Evolutionary conservation across 139 green algal species (phyloP).

Genomic region (Chlorella sp.): DNA sequence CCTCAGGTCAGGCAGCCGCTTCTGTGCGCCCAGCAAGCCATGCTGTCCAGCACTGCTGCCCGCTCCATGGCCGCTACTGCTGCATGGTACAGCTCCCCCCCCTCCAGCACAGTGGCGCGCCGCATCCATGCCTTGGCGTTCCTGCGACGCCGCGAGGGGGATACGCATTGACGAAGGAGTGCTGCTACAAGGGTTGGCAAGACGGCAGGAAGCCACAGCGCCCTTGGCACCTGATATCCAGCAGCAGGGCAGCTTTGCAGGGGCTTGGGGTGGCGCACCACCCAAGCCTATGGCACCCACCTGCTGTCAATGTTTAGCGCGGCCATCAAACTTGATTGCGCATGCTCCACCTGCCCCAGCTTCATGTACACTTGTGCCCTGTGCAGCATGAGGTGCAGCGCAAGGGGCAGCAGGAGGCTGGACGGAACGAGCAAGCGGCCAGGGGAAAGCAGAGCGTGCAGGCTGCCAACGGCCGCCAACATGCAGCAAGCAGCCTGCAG

Average conservation of each 20-base stretch:
- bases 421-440: neutral
- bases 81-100: neutral
- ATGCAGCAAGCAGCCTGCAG: neutral
- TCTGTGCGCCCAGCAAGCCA: neutral
- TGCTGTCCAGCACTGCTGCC: neutral
- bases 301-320: neutral
- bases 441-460: no score
- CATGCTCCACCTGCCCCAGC: neutral
- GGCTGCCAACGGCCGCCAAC: neutral
- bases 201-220: neutral
- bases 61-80: neutral
- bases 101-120: neutral
- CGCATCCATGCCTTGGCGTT: neutral
- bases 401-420: neutral
- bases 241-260: no score
- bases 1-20: neutral
- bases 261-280: no score
- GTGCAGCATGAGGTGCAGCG: neutral
- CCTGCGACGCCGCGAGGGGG: no score
- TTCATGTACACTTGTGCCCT: neutral
- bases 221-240: no score
- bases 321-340: neutral
- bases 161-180: no score
- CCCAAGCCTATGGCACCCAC: neutral
- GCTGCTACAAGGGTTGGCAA: no score